Base-by-base conservation (phyloP, 345 rosid genomes). In the Populus tremula region DNA sequence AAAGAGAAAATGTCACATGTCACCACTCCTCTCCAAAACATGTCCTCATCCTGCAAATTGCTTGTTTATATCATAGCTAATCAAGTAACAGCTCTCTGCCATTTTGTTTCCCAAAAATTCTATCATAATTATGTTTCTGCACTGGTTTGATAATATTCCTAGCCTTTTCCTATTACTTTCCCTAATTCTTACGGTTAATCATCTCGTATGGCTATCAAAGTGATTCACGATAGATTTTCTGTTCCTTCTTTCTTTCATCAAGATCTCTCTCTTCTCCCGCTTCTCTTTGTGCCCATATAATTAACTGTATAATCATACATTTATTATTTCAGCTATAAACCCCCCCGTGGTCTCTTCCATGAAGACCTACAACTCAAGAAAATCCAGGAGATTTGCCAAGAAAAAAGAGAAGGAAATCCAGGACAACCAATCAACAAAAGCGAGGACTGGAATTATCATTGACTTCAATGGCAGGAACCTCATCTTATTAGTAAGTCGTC, bases 1-100 rank as follows among this genome's bases (percentile, higher is more conserved):
- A 87, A 86, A 84, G 75, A 82, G 87, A 87, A 76, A 81, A 83
- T 67, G 79, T 86, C 91, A 87, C 88, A 84, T 83, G 82, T 86
- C 89, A 82, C 87, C 78, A 74, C 80, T 81, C 80, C 73, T 76
- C 62, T 77, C 73, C 67, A 17, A 69, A 79, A 31, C 75, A 75
- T 81, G 86, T 85, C 87, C 81, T 82, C 86, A 78, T 86, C 82
- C 74, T 35, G 77, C 86, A 86, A 78, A 67, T 85, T 82, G 83
- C 86, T 59, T n/a, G 4, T 59, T 59, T n/a, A 59, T 23, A 23
- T 59, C 27, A 23, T 3, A 59, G 29, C 63, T 59, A 31, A 74
- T 79, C 41, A 49, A 74, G 77, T 79, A 78, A 84, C 72, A 85
- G 76, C 84, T 74, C 69, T 82, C 76, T 69, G 69, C 67, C 72